These are phyloP conservation scores for Curvularia sp. DNA, from an alignment of 2,329 filamentous ascomycete genomes.

Conservation along the genomic window DNA sequence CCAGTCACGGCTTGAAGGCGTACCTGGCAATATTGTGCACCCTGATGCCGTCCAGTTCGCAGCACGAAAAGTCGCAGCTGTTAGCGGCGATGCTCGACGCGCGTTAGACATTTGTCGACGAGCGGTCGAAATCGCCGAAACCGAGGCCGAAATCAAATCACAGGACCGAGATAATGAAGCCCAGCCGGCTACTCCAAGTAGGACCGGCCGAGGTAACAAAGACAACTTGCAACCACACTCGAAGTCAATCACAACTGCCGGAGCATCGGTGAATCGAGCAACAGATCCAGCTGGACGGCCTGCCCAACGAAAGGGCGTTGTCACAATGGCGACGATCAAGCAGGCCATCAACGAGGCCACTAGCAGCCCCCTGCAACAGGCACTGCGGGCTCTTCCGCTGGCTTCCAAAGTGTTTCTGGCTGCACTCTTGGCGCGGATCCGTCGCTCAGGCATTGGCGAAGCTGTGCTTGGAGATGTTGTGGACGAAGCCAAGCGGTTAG, in stretches of 20 bases:
- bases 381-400: slow-evolving; percentile 81
- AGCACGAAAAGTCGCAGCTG: slow-evolving; percentile 93
- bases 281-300: slow-evolving; percentile 33
- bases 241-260: slow-evolving; percentile 31
- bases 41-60: slow-evolving; percentile 95
- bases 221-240: slow-evolving; percentile 26
- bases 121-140: slow-evolving; percentile 92
- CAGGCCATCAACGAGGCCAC: slow-evolving; percentile 95
- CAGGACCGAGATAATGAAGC: slow-evolving; percentile 43
- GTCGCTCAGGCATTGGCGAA: slow-evolving; percentile 84
- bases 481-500: slow-evolving; percentile 79
- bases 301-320: slow-evolving; percentile 58
- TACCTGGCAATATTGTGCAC: slow-evolving; percentile 88
- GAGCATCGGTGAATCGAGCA: slow-evolving; percentile 28
- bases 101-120: slow-evolving; percentile 94
- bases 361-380: slow-evolving; percentile 88
- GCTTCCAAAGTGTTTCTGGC: slow-evolving; percentile 85
- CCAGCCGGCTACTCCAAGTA: slow-evolving; percentile 68
- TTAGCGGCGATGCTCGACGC: slow-evolving; percentile 90
- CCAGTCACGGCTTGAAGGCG: slow-evolving; percentile 86
- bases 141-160: slow-evolving; percentile 67
- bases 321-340: slow-evolving; percentile 93
- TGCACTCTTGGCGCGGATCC: slow-evolving; percentile 77
- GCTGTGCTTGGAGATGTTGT: slow-evolving; percentile 87
- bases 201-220: slow-evolving; percentile 54